Conservation (phyloP, 306 rosid genomes). For the Biancaea sappan region DNA sequence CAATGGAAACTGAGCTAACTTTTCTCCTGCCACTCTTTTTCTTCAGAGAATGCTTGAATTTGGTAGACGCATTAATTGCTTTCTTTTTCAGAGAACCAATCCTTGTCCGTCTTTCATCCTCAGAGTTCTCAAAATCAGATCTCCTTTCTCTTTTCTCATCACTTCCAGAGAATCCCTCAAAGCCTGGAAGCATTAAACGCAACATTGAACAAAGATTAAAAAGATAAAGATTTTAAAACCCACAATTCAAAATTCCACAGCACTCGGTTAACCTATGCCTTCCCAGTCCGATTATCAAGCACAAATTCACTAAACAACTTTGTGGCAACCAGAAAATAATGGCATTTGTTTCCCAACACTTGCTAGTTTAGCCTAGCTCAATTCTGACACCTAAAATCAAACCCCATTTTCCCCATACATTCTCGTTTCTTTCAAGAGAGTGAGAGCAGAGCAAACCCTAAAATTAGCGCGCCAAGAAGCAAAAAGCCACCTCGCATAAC, state of each 20-base stretch:
- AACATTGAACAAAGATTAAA: neutral
- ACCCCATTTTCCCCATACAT: neutral
- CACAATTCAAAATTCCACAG: neutral
- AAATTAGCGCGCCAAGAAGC: slow-evolving; percentile 18
- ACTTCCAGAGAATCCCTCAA: slow-evolving; percentile 93
- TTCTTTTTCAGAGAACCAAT: slow-evolving; percentile 94
- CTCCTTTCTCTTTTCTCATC: slow-evolving; percentile 87
- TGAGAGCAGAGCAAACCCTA: slow-evolving; percentile 33
- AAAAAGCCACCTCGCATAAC: neutral
- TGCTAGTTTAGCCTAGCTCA: neutral
- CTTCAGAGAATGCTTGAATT: slow-evolving; percentile 85
- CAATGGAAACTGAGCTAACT: slow-evolving; percentile 96
- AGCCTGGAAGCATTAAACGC: slow-evolving; percentile 53
- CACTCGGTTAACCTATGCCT: neutral
- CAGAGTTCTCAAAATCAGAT: slow-evolving; percentile 93
- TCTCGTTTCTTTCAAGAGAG: neutral
- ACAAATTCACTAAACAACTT: neutral
- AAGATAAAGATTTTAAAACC: neutral
- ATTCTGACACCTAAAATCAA: neutral
- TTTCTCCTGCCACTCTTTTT: slow-evolving; percentile 83
- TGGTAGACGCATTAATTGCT: slow-evolving; percentile 91
- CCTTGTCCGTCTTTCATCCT: slow-evolving; percentile 90
- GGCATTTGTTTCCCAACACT: neutral
- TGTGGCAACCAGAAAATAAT: neutral
- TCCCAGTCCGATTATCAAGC: neutral